Evolutionary conservation across 2,329 filamentous ascomycete species (phyloP).

Genomic region (Leptographium wingfieldii): DNA sequence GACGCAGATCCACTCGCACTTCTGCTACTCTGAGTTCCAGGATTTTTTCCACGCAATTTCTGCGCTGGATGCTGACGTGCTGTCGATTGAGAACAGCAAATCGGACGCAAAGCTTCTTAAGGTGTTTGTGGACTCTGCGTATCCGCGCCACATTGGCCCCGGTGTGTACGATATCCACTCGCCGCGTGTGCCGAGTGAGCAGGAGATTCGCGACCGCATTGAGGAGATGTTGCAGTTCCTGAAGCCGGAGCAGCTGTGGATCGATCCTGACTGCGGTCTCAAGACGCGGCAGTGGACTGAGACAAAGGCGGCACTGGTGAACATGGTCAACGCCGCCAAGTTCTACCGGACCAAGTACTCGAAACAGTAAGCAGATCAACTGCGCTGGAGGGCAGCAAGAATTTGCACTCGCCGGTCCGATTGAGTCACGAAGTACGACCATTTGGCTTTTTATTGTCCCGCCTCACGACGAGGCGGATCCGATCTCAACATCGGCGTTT

Average conservation of each 20-base stretch:
- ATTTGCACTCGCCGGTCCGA: background rate
- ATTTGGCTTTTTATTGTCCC: constrained; percentile 6
- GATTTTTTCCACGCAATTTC: constrained; percentile 99
- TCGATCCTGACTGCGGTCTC: constrained; percentile 97
- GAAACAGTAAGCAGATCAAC: constrained; percentile 26
- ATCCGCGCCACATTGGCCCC: constrained; percentile 95
- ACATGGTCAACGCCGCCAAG: constrained; percentile 98
- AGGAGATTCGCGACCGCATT: constrained; percentile 97
- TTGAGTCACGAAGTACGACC: constrained; percentile 11
- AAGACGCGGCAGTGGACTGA: constrained; percentile 99
- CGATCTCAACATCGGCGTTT: constrained; percentile 15
- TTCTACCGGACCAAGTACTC: constrained; percentile 83
- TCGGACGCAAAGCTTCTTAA: constrained; percentile 97
- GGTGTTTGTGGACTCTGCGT: constrained; percentile 95
- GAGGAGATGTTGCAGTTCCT: constrained; percentile 97
- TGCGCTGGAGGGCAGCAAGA: background rate
- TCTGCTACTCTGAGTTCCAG: constrained; percentile 99
- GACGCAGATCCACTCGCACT: constrained; percentile 99
- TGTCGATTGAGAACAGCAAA: constrained; percentile 99
- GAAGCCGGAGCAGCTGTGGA: constrained; percentile 97
- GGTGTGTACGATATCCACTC: constrained; percentile 99
- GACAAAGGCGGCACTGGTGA: constrained; percentile 89
- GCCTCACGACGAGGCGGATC: constrained; percentile 4
- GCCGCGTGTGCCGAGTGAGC: constrained; percentile 87
- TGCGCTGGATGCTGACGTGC: constrained; percentile 91